Base-by-base conservation (phyloP, 23 red algal genomes). In the Gracilaria gracilis region DNA sequence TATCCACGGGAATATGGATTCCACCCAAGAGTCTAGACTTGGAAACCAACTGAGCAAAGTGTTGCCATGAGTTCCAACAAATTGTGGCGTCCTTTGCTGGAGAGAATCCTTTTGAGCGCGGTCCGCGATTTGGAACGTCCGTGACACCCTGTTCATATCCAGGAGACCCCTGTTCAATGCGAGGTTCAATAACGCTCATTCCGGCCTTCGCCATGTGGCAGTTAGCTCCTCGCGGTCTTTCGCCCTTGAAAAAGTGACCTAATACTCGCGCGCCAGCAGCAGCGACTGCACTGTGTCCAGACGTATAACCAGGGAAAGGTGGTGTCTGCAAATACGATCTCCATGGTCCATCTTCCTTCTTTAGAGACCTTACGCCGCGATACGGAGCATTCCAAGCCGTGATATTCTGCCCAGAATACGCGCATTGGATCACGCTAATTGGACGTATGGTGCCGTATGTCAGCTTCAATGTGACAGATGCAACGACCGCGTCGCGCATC, bases 321-420 rank as follows among this genome's bases (percentile, higher is more conserved):
- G 73, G 86, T 32, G 86, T 90, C 28, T 90, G 86, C 23, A 90
- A 40, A 57, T 79, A 90, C 69, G 86, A 23, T 42, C 69, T 31
- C 86, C 86, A 88, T 21, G 17, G 27, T 9, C 51, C 80, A 42
- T n/a, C 58, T 35, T 33, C 80, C 51, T 0, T 37, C 1, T 51
- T 28, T 21, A 86, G 23, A 32, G 29, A 9, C 1, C 85, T n/a
- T 40, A 88, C 85, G 38, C 85, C 85, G 39, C 71, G 23, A 57
- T 78, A 88, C 69, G 85, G 85, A 15, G 16, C 66, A 53, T 51
- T 76, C 85, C 85, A 88, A 17, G 65, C 85, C 0, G 47, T 76
- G 58, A 88, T 20, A 6, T 59, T 32, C 67, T 53, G 62, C 20
- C 27, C 13, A 28, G 36, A 28, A 24, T 76, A 74, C 0, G 64